Conservation (phyloP, 805 yeast genomes). For the Candida easanensis region DNA sequence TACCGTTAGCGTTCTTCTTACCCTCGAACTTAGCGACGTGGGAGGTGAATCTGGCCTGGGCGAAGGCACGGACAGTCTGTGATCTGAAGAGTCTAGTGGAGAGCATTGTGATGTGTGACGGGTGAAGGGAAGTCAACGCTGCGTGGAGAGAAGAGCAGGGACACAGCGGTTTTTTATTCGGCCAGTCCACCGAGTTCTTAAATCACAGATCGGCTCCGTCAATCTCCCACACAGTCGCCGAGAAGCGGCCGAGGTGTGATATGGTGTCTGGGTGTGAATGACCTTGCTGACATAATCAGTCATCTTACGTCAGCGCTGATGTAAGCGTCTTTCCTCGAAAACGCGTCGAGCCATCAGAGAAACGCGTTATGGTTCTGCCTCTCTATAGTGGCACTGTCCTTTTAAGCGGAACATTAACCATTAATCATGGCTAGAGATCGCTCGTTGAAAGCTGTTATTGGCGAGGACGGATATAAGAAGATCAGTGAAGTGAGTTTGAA, state of each 20-base stretch:
- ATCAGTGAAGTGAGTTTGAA: conserved; percentile 18
- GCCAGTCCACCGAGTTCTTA: neutral
- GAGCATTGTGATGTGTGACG: conserved; percentile 11
- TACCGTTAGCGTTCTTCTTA: conserved; percentile 67
- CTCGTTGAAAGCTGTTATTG: conserved; percentile 19
- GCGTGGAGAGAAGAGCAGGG: neutral
- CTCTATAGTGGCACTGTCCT: too few relatives aligned
- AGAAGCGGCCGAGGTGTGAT: conserved; percentile 4
- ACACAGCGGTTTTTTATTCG: conserved; percentile 8
- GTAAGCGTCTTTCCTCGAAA: neutral
- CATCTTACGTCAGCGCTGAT: neutral
- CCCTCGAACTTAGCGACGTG: conserved; percentile 68
- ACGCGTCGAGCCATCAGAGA: neutral
- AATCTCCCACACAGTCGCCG: conserved; percentile 6
- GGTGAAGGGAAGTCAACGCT: neutral
- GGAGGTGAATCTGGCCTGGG: conserved; percentile 32
- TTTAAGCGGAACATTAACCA: too few relatives aligned
- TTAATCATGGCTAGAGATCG: conserved; percentile 17
- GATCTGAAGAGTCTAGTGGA: conserved; percentile 17
- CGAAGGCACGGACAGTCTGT: conserved; percentile 13
- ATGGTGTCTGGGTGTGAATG: conserved; percentile 9
- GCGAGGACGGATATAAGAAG: conserved; percentile 10
- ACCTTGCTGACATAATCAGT: conserved; percentile 1
- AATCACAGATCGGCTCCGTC: conserved; percentile 5
- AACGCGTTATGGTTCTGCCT: too few relatives aligned